These are phyloP conservation scores for Echinosophora koreensis DNA, from an alignment of 306 rosid species.

Conservation along the genomic window DNA sequence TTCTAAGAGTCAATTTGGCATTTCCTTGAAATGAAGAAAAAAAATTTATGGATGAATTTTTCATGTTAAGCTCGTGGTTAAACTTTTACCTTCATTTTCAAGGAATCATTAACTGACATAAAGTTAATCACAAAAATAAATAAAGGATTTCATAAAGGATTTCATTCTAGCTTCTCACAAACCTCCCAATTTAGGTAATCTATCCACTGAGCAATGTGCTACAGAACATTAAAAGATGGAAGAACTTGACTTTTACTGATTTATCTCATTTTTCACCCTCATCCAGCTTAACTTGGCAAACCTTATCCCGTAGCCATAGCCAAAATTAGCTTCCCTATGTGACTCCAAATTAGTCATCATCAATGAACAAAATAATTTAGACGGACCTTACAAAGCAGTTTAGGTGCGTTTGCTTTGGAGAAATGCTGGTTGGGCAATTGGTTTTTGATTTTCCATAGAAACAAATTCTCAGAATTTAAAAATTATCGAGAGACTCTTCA, in stretches of 20 bases:
- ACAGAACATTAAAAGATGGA: background rate
- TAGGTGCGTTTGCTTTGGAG: background rate
- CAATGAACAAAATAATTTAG: background rate
- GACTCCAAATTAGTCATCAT: background rate
- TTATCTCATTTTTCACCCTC: background rate
- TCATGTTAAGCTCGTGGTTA: slow-evolving; percentile 14
- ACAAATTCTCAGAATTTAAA: too few species aligned
- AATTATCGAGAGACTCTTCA: too few species aligned
- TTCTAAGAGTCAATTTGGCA: slow-evolving; percentile 18
- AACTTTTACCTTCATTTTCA: slow-evolving; percentile 1
- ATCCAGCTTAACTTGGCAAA: slow-evolving; percentile 4
- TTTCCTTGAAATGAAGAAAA: background rate
- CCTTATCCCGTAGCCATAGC: background rate
- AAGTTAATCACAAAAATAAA: too few species aligned
- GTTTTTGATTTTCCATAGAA: too few species aligned
- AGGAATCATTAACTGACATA: background rate
- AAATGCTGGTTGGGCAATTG: background rate
- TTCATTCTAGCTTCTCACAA: slow-evolving; percentile 22
- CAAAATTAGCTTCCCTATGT: slow-evolving; percentile 1
- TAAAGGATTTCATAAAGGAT: background rate
- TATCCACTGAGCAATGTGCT: background rate
- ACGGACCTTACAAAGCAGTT: background rate
- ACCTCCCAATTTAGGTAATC: background rate
- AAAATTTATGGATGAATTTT: background rate
- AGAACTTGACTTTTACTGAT: background rate